Conservation (phyloP, 179 eudicot genomes). For the Beta lomatogona region DNA sequence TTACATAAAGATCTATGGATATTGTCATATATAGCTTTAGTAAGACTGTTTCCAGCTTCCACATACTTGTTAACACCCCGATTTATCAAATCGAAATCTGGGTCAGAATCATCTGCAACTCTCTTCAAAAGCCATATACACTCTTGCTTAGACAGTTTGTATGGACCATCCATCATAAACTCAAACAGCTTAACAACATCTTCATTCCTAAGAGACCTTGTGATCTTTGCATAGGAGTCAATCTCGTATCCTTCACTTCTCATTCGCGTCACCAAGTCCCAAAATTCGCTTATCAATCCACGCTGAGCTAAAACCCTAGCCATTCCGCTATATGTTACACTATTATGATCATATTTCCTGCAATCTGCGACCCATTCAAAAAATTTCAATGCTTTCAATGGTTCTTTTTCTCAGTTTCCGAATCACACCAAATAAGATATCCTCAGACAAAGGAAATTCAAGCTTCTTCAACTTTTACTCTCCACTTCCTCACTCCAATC, state of each 20-base stretch:
- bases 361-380: conserved; percentile 62
- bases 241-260: conserved; percentile 58
- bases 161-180: conserved; percentile 89
- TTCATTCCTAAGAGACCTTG: conserved; percentile 48
- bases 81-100: too few species aligned
- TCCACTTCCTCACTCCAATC: conserved; percentile 66
- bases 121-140: conserved; percentile 51
- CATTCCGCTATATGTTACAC: conserved; percentile 64
- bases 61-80: too few species aligned
- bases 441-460: conserved; percentile 50
- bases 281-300: conserved; percentile 62
- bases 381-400: conserved; percentile 57
- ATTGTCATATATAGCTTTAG: too few species aligned
- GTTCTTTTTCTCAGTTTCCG: conserved; percentile 45
- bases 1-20: too few species aligned
- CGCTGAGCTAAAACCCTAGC: conserved; percentile 56
- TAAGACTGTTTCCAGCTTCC: too few species aligned
- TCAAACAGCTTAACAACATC: conserved; percentile 81
- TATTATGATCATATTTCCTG: conserved; percentile 51
- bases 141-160: conserved; percentile 49
- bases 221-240: conserved; percentile 60
- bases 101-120: too few species aligned
- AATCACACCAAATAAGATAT: conserved; percentile 57
- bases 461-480: conserved; percentile 47
- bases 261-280: conserved; percentile 62